Base-by-base conservation (phyloP, 2,329 filamentous ascomycete genomes). In the Epichloe uncinata region DNA sequence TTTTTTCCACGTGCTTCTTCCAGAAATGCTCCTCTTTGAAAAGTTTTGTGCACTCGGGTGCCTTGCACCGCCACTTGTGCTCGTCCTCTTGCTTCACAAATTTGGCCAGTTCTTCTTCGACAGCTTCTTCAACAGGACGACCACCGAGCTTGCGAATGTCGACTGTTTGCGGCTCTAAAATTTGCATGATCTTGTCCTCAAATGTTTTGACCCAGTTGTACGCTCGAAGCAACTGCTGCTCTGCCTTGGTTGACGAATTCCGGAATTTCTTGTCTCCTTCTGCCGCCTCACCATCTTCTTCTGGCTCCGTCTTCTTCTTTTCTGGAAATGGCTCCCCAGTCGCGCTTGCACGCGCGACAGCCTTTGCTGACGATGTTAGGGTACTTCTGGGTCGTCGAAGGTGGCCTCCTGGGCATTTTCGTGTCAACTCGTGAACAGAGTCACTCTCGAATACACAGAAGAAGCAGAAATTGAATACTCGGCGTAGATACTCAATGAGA, bases 181-280 rank as follows among this genome's bases (percentile, higher is more conserved):
- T 85, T 64, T 96, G 90, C 63, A 87, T 73, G 47, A 98, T 77
- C 70, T 98, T 98, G 62, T 98, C 93, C 63, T 98, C 93, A 60
- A 95, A 98, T 0, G 93, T 97, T 72, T 86, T 94, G 53, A 98
- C 94, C 93, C 93, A 98, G 62, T 97, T 98, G 71, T 89, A 97
- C 0, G 93, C 93, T 51, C 90, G 84, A 61, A 94, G 86, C 13
- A 97, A 79, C 63, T 97, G 93, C 64, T 94, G 88, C 60, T 95
- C 89, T 4, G 82, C 81, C 70, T 95, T 95, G 47, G 77, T 81
- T 22, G 76, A 77, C 15, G 81, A 75, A 52, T 79, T 82, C 50
- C 80, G 77, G 54, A 84, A 82, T 60, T 87, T 89, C 61, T 85
- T 85, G 53, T 93, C 86, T 5, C 77, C 78, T 8, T 69, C 67